These are phyloP conservation scores for Austroboletus eburneus DNA, from an alignment of 768 basidiomycete species.

Conservation along the genomic window DNA sequence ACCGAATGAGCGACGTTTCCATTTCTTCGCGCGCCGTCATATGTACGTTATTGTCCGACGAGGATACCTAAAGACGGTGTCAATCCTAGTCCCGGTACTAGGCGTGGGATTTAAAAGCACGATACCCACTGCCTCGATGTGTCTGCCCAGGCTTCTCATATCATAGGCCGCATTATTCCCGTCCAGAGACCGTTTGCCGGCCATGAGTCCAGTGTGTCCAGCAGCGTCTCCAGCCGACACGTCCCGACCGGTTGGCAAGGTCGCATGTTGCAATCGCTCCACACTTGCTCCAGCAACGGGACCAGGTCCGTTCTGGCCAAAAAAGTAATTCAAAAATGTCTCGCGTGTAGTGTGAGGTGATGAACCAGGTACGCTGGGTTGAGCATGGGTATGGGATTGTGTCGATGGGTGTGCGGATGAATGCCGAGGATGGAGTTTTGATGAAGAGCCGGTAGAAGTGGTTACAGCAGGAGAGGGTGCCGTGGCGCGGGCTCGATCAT, in stretches of 20 bases:
- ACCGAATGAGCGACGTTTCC: constrained; percentile 93
- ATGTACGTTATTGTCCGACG: constrained; percentile 56
- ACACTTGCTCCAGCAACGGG: constrained; percentile 57
- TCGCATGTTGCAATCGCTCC: constrained; percentile 31
- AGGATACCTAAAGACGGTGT: constrained; percentile 41
- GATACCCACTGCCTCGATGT: constrained; percentile 88
- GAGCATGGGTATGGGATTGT: constrained; percentile 35
- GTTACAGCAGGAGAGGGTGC: constrained; percentile 31
- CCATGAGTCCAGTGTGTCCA: constrained; percentile 59
- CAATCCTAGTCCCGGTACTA: constrained; percentile 9
- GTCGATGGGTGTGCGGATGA: constrained; percentile 24
- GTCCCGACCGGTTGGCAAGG: constrained; percentile 60
- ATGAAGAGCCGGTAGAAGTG: constrained; percentile 26
- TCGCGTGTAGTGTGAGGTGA: constrained; percentile 68
- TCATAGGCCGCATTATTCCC: constrained; percentile 86
- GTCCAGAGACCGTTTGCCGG: constrained; percentile 62
- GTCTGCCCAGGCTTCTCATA: constrained; percentile 97
- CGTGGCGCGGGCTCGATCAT: constrained; percentile 63
- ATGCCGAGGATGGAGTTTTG: constrained; percentile 30
- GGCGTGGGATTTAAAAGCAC: constrained; percentile 2
- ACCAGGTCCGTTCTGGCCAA: constrained; percentile 85
- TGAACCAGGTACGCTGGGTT: constrained; percentile 30
- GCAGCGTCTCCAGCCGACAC: constrained; percentile 50
- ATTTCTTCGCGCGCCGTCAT: constrained; percentile 87
- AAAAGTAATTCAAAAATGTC: constrained; percentile 96